Evolutionary conservation across 2,329 filamentous ascomycete species (phyloP).

Genomic region (Trichoderma sp.): DNA sequence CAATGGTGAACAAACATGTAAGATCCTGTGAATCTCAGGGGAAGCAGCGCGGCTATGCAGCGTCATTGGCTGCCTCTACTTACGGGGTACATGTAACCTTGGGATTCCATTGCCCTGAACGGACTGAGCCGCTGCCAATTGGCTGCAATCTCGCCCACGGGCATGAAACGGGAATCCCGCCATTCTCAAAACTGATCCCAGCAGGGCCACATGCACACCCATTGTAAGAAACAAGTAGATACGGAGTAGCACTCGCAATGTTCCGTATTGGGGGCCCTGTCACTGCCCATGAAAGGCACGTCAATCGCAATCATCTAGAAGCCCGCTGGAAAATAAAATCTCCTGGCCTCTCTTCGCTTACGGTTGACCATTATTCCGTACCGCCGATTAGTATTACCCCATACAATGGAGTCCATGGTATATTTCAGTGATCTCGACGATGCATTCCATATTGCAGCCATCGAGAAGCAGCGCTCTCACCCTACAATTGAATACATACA

Average conservation of each 20-base stretch:
- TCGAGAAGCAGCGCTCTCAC: not conserved
- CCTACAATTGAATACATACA: no score
- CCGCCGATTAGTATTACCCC: not conserved
- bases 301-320: constrained; percentile 9
- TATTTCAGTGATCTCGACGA: not conserved
- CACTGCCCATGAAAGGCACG: not conserved
- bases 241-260: not conserved
- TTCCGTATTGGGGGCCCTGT: not conserved
- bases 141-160: not conserved
- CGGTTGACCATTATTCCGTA: not conserved
- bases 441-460: not conserved
- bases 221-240: not conserved
- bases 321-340: not conserved
- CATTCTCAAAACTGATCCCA: not conserved
- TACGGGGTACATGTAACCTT: not conserved
- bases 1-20: not conserved
- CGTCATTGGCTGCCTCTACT: not conserved
- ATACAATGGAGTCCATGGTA: not conserved
- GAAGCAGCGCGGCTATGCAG: not conserved
- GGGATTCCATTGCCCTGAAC: no score
- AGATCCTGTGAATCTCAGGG: not conserved
- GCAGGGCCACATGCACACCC: not conserved
- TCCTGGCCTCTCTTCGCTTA: not conserved
- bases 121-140: not conserved
- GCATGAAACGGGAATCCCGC: not conserved